Evolutionary conservation across 208 protist genomes (phyloP).

Genomic region (Wallacemonas sp.): DNA sequence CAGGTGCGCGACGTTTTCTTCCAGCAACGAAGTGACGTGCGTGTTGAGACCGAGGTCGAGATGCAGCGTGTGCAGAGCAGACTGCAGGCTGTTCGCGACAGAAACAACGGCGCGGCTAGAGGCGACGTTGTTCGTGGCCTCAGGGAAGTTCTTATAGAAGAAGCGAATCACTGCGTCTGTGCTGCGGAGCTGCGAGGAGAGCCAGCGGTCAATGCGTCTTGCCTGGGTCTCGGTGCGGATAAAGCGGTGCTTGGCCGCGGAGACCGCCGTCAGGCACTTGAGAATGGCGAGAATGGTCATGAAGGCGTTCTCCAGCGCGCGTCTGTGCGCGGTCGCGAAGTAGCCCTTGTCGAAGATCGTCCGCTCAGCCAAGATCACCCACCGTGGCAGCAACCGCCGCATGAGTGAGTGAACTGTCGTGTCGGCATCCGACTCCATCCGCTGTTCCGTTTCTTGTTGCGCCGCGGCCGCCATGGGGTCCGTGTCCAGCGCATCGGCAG

Average conservation of each 20-base stretch:
- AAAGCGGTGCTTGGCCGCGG: conserved; percentile 61
- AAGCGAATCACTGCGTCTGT: conserved; percentile 60
- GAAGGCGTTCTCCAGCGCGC: conserved; percentile 83
- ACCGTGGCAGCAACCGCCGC: conserved; percentile 50
- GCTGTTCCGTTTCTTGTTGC: not conserved
- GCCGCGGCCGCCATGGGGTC: not conserved
- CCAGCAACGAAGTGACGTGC: conserved; percentile 33
- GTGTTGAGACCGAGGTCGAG: conserved; percentile 49
- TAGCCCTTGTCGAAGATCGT: conserved; percentile 49
- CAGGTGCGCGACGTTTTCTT: conserved; percentile 36
- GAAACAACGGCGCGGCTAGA: conserved; percentile 62
- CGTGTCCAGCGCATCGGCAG: not conserved
- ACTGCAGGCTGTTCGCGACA: conserved; percentile 42
- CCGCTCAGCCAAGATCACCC: conserved; percentile 53
- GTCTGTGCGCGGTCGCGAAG: conserved; percentile 44
- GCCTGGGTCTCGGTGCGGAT: conserved; percentile 40
- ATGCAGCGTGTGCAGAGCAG: conserved; percentile 42
- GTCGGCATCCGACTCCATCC: not conserved
- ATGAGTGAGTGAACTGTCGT: conserved; percentile 24
- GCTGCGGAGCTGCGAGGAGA: conserved; percentile 43
- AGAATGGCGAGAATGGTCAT: conserved; percentile 70
- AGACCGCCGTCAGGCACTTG: conserved; percentile 50
- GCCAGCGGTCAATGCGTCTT: conserved; percentile 52
- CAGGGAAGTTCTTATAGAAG: conserved; percentile 69
- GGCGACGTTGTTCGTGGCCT: conserved; percentile 69